These are phyloP conservation scores for Graphilbum sp. DNA, from an alignment of 2,329 filamentous ascomycete genomes.

Conservation along the genomic window DNA sequence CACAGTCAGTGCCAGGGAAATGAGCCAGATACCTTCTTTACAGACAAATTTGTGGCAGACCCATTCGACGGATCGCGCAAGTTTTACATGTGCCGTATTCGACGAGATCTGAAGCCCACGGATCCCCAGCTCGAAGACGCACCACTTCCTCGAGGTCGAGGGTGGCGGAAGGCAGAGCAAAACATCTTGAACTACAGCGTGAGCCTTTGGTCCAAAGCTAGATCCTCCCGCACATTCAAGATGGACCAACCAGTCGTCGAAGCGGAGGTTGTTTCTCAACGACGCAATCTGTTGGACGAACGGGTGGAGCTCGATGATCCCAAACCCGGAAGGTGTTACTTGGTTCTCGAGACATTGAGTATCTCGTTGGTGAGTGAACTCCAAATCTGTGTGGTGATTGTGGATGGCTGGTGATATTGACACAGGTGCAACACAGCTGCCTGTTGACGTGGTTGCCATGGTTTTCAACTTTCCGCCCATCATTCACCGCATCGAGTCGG, in stretches of 20 bases:
- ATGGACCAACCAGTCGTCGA: conserved; percentile 67
- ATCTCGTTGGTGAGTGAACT: conserved; percentile 39
- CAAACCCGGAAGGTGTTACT: conserved; percentile 33
- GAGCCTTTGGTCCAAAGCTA: conserved; percentile 52
- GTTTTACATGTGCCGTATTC: conserved; percentile 35
- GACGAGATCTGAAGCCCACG: conserved; percentile 40
- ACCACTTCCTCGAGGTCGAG: conserved; percentile 27
- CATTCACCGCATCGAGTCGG: conserved; percentile 68
- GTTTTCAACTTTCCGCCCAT: conserved; percentile 67
- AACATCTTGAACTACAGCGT: conserved; percentile 74
- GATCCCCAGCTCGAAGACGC: conserved; percentile 47
- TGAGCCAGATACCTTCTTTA: conserved; percentile 30
- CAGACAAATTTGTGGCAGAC: conserved; percentile 38
- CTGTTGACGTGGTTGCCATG: conserved; percentile 52
- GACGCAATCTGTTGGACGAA: conserved; percentile 72
- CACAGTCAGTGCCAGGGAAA: conserved; percentile 24
- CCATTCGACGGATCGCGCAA: conserved; percentile 47
- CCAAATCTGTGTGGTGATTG: no score
- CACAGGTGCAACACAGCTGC: conserved; percentile 33
- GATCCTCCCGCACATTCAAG: conserved; percentile 34
- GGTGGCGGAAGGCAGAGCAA: conserved; percentile 20
- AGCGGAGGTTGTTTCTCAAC: conserved; percentile 55
- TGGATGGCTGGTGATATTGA: not conserved
- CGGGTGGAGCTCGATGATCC: conserved; percentile 30
- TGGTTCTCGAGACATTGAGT: conserved; percentile 61